Base-by-base conservation (phyloP, 108 stramenopile genomes). In the Pseudonitzschia multiseries region DNA sequence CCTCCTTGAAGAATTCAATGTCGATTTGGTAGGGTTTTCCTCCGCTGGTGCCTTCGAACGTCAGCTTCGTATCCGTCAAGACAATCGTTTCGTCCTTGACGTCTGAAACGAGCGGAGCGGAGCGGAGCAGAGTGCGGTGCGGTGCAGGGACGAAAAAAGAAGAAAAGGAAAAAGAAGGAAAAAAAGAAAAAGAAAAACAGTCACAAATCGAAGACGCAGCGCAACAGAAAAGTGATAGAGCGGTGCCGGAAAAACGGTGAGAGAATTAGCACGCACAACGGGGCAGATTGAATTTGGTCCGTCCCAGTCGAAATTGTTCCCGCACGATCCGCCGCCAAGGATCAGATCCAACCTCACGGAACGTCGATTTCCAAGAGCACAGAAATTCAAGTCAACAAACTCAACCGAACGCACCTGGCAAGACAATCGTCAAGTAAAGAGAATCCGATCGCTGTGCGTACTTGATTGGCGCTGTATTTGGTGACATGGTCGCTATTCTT, bases 401-500 rank as follows among this genome's bases (percentile, higher is more conserved):
- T 3, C 46, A 48, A 48, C 46, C 8, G 1, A 48, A 83, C 92
- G 69, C 68, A 93, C 92, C 92, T 52, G 89, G 78, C 40, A 97
- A 77, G 62, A 90, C 85, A 67, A 98, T 95, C 26, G 97, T 98
- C 50, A 98, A 72, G 69, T 96, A 98, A 18, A 98, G 74, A 44
- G 95, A 95, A 73, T 98, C 97, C 9, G 76, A 76, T 76, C 97
- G 85, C 68, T 98, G 96, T 10, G 97, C 97, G 93, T 94, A 98
- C 80, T 96, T 90, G 85, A 93, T 89, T 43, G 92, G 92, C 60
- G 92, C 92, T 79, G 87, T 89, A 72, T 93, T 93, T 12, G 54
- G 44, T 56, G 69, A 17, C 54, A 70, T 70, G 0, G 26, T 65
- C 50, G 21, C 14, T 62, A 51, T 26, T 80, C 28, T 69, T 31